Evolutionary conservation across 192 early-diverging fungal species (phyloP).

Genomic region (Coemansia sp.): DNA sequence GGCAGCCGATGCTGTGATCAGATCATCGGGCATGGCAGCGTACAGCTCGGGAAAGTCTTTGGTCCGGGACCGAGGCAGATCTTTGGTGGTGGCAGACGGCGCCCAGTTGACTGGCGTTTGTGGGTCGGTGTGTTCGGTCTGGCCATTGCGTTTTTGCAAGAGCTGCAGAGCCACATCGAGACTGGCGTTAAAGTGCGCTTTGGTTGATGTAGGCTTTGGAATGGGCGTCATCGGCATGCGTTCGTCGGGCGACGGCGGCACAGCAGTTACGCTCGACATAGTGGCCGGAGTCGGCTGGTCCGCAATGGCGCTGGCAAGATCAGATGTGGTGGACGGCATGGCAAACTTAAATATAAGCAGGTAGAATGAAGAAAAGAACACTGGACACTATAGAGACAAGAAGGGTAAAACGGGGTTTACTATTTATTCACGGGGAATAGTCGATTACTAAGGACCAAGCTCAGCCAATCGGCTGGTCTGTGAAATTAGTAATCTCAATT

Average conservation of each 20-base stretch:
- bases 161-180: constrained; percentile 45
- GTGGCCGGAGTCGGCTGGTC: neutral
- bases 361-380: neutral
- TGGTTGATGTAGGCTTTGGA: constrained; percentile 12
- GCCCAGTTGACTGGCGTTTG: constrained; percentile 1
- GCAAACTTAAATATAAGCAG: constrained; percentile 3
- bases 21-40: constrained; percentile 29
- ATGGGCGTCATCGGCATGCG: constrained; percentile 7
- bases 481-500: neutral
- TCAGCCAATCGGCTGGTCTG: constrained; percentile 5
- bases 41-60: constrained; percentile 4
- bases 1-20: constrained; percentile 16
- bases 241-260: constrained; percentile 41
- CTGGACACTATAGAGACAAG: neutral
- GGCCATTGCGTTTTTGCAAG: constrained; percentile 9
- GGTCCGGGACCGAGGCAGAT: neutral
- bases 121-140: neutral
- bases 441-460: neutral
- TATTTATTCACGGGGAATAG: neutral
- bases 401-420: neutral
- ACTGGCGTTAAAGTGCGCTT: constrained; percentile 52
- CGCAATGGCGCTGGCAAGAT: no score
- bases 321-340: neutral
- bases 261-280: constrained; percentile 18
- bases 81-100: neutral